Evolutionary conservation across 2,329 filamentous ascomycete species (phyloP).

Genomic region (Neonectria coccinea): DNA sequence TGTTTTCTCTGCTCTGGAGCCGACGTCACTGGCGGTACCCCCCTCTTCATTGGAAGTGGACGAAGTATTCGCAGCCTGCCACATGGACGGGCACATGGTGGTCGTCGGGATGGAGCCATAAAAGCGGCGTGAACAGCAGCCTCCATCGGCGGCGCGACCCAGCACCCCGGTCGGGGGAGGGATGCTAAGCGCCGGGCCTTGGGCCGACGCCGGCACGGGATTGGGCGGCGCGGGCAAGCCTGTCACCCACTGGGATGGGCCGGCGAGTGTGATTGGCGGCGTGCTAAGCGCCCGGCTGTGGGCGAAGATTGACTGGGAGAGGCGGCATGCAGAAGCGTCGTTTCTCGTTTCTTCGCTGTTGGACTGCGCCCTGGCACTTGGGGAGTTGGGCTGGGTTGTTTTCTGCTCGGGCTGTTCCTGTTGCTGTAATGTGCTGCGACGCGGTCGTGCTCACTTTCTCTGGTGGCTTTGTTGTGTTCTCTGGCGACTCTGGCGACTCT

Average conservation of each 20-base stretch:
- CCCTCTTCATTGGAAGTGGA: background rate
- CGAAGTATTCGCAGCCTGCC: background rate
- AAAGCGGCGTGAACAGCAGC: constrained; percentile 39
- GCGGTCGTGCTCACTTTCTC: too few species aligned
- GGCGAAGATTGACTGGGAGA: constrained; percentile 38
- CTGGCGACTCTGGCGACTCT: constrained; percentile 1
- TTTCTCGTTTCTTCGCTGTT: constrained; percentile 15
- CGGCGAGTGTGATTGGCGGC: constrained; percentile 49
- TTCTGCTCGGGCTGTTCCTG: constrained; percentile 24
- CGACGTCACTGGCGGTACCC: constrained; percentile 13
- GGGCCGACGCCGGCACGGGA: constrained; percentile 33
- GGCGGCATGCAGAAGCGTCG: constrained; percentile 43
- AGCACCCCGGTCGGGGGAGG: constrained; percentile 43
- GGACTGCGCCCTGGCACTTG: constrained; percentile 26
- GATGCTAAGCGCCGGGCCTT: constrained; percentile 51
- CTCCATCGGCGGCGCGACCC: constrained; percentile 36
- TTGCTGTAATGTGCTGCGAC: constrained; percentile 30
- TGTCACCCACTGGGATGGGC: constrained; percentile 49
- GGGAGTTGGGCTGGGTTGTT: constrained; percentile 20
- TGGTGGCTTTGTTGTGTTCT: constrained; percentile 12
- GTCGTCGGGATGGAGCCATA: constrained; percentile 14
- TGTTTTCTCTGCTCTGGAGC: background rate
- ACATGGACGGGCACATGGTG: background rate
- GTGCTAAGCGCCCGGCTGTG: constrained; percentile 50
- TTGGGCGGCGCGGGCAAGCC: constrained; percentile 46